Conservation (phyloP, 2,329 filamentous ascomycete genomes). For the Leptographium galeiforme region DNA sequence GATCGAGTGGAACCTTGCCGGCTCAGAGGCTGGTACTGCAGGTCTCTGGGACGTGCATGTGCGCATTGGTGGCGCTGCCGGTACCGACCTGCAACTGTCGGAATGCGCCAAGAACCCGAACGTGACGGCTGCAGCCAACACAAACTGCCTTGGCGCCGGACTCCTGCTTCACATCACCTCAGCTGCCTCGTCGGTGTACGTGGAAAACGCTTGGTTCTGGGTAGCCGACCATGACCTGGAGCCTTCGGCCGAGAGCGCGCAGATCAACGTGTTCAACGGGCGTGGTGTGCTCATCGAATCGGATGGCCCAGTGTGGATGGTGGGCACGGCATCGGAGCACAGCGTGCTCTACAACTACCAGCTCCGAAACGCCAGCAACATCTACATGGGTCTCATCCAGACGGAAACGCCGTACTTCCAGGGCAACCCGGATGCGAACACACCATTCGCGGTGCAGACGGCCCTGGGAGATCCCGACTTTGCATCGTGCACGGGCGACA, state of each 20-base stretch:
- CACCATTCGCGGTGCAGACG: conserved; percentile 47
- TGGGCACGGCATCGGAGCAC: conserved; percentile 59
- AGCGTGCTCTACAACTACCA: conserved; percentile 72
- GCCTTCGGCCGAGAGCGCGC: conserved; percentile 47
- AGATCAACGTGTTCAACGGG: conserved; percentile 80
- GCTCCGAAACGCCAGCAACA: conserved; percentile 59
- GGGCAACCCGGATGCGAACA: conserved; percentile 60
- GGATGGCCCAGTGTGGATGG: conserved; percentile 64
- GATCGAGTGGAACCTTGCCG: conserved; percentile 80
- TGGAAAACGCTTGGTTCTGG: conserved; percentile 89
- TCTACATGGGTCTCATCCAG: conserved; percentile 76
- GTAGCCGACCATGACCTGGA: conserved; percentile 85
- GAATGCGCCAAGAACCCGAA: conserved; percentile 66
- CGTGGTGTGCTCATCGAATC: conserved; percentile 73
- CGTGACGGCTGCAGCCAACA: conserved; percentile 29
- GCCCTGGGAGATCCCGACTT: conserved; percentile 59
- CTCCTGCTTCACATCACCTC: conserved; percentile 51
- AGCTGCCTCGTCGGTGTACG: conserved; percentile 50
- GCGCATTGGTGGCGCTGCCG: conserved; percentile 76
- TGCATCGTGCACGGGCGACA: conserved; percentile 31
- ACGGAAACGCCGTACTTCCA: conserved; percentile 86
- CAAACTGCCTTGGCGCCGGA: conserved; percentile 63
- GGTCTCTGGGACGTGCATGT: conserved; percentile 96
- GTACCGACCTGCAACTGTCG: conserved; percentile 69
- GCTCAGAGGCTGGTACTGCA: conserved; percentile 50